Evolutionary conservation across 202 grass and related monocot genomes (phyloP), one percentile per base, ranked within the genome.

Genomic region (Miscanthus sacchariflorus): DNA sequence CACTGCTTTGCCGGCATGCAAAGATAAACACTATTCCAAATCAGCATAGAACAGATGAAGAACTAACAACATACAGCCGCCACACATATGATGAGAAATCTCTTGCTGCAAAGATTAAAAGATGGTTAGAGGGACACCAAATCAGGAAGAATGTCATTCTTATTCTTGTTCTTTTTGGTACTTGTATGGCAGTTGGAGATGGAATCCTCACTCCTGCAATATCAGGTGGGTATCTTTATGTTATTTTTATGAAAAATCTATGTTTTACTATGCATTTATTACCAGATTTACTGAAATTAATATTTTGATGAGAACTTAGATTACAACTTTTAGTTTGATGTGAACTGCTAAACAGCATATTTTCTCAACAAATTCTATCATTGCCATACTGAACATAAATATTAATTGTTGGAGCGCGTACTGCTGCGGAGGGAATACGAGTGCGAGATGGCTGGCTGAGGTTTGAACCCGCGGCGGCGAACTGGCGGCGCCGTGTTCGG

Each of bases 181-280:
- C 93, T 74, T 93, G 89, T 81, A 95, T 92, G 89, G 93, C 93
- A 40, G 88, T 95, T 88, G 93, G 93, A 83, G 93, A 95, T 95
- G 93, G 93, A 68, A 93, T 95, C 65, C 93, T 95, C 74, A 95
- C 91, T 87, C 93, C 91, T 80, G 93, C 91, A 33, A 93, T 95
- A 89, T 95, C 93, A 90, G 93, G 93, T 56, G 52, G 7, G 52
- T 50, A 27, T 25, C 1, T 76, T 2, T 45, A 68, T 83, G 12
- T 68, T 45, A 45, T 72, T 19, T 71, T 45, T 46, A 45, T 30
- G 46, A 49, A 75, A 74, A 75, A 45, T 12, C 3, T 43, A 58
- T 58, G 54, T 21, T 58, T 21, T 58, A 58, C 54, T 58, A 21
- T 58, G 14, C 27, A 15, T 64, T 40, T 84, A 70, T 10, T 80